A percentile compares a stretch with the other conserved stretches of the same genome.
Evolutionary conservation across 2,329 filamentous ascomycete genomes (phyloP).

Genomic region (Claviceps sp.): DNA sequence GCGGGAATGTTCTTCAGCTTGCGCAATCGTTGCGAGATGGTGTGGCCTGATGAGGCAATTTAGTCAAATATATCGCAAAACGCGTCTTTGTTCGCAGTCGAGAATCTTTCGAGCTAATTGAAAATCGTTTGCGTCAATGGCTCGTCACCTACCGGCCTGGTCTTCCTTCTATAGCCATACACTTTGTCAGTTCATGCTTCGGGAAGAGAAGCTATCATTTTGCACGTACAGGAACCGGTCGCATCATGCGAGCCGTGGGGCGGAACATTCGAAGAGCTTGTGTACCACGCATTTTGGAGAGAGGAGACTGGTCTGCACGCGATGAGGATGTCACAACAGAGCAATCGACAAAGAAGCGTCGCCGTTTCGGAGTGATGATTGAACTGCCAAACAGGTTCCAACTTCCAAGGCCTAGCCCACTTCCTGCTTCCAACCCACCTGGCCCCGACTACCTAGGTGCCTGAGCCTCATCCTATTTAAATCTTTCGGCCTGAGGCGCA

Average conservation of each 20-base stretch:
- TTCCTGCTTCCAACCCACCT: conserved; percentile 9
- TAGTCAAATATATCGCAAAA: background rate
- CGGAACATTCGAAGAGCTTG: conserved; percentile 53
- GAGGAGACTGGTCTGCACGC: conserved; percentile 4
- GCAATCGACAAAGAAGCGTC: conserved; percentile 20
- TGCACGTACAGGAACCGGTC: conserved; percentile 54
- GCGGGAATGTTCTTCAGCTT: conserved; percentile 80
- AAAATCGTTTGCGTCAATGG: background rate
- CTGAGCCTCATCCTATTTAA: conserved; percentile 20
- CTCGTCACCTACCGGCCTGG: conserved; percentile 46
- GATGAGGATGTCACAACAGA: conserved; percentile 13
- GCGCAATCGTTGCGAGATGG: conserved; percentile 87
- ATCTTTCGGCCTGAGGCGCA: conserved; percentile 24
- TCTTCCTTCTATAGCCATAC: conserved; percentile 44
- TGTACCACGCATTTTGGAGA: conserved; percentile 49
- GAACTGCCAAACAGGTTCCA: conserved; percentile 22
- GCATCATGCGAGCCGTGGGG: conserved; percentile 52
- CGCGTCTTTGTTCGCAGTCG: background rate
- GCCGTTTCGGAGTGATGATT: conserved; percentile 14
- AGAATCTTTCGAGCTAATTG: background rate
- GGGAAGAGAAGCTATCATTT: background rate
- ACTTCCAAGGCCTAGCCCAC: conserved; percentile 20
- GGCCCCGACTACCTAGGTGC: conserved; percentile 13
- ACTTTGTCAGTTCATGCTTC: conserved; percentile 13
- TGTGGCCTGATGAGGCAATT: conserved; percentile 55